Base-by-base conservation (phyloP, 169 alveolate genomes). In the Ichthyophthirius multifiliis region DNA sequence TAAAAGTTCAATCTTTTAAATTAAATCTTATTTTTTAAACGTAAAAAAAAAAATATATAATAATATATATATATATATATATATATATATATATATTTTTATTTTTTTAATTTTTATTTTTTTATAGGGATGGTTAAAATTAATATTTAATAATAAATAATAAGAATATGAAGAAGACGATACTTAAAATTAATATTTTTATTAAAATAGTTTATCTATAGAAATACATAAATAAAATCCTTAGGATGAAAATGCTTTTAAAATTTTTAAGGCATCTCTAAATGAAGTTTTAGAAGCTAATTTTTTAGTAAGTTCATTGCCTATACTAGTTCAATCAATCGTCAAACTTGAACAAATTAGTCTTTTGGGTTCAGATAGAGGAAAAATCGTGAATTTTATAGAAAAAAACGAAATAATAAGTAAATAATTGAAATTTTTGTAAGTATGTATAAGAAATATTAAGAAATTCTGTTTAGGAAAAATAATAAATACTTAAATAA, bases 271-370 rank as follows among this genome's bases (percentile, higher is more conserved):
- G 9, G 77, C 77, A 4, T 37, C 62, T 34, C 35, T 37, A 32
- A 37, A 47, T 16, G 77, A 67, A 67, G 77, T 67, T 39, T 37
- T 67, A n/a, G 77, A 67, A 37, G 62, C 43, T 3, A 67, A 39
- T n/a, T 67, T 67, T 39, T 23, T 67, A 5, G 41, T 67, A n/a
- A 34, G 62, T 31, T 67, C 64, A 9, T 39, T 37, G 12, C 77
- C 77, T 67, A 39, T 67, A 31, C n/a, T n/a, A n/a, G n/a, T n/a
- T n/a, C n/a, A n/a, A n/a, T n/a, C n/a, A n/a, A n/a, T n/a, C n/a
- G n/a, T n/a, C n/a, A n/a, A n/a, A n/a, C n/a, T n/a, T n/a, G n/a
- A n/a, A n/a, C n/a, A n/a, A n/a, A n/a, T n/a, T n/a, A n/a, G n/a
- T n/a, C n/a, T n/a, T n/a, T n/a, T n/a, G n/a, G n/a, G n/a, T n/a